Percentiles rank a stretch among this genome's conserved stretches.
phyloP scores from a whole-genome alignment of 352 stramenopile genomes.

The Aphanomyces astaci region DNA sequence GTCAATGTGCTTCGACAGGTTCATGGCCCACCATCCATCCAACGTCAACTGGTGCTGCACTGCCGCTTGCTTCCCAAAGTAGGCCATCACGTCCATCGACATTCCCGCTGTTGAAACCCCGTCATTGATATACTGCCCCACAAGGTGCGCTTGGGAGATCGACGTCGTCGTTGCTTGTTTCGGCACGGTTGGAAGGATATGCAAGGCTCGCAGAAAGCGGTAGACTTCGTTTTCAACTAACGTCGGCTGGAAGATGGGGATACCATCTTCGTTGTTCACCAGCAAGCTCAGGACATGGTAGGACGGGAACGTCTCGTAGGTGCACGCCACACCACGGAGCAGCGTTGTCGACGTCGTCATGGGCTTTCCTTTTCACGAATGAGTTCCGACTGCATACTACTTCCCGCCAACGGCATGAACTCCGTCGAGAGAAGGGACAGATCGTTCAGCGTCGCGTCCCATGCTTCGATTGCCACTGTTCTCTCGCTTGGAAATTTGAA shows the following conservation, averaged over 20 bases:
- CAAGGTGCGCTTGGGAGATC: not conserved
- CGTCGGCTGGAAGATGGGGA: slow-evolving; percentile 59
- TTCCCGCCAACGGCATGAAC: too few relatives aligned
- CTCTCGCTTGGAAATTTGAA: too few relatives aligned
- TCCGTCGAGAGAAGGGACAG: too few relatives aligned
- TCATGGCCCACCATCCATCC: slow-evolving; percentile 37
- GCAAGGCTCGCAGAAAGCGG: slow-evolving; percentile 47
- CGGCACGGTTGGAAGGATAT: slow-evolving; percentile 36
- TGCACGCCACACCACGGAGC: not conserved
- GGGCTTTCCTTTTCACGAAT: too few relatives aligned
- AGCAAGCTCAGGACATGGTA: slow-evolving; percentile 53
- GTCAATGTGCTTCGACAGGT: slow-evolving; percentile 34
- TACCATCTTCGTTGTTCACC: slow-evolving; percentile 52
- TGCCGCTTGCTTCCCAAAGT: slow-evolving; percentile 56
- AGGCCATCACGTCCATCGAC: slow-evolving; percentile 33
- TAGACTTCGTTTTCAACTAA: slow-evolving; percentile 60
- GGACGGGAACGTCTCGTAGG: slow-evolving; percentile 26
- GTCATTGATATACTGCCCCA: slow-evolving; percentile 24
- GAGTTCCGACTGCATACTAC: too few relatives aligned
- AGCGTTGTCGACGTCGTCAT: not conserved
- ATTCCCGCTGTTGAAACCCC: not conserved
- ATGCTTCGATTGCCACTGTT: too few relatives aligned
- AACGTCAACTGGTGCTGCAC: slow-evolving; percentile 37
- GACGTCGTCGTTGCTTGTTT: not conserved
- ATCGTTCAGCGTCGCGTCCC: too few relatives aligned